Evolutionary conservation across 805 yeast genomes (phyloP), one percentile per base, ranked within the genome.

Genomic region (Monosporozyma solicola): DNA sequence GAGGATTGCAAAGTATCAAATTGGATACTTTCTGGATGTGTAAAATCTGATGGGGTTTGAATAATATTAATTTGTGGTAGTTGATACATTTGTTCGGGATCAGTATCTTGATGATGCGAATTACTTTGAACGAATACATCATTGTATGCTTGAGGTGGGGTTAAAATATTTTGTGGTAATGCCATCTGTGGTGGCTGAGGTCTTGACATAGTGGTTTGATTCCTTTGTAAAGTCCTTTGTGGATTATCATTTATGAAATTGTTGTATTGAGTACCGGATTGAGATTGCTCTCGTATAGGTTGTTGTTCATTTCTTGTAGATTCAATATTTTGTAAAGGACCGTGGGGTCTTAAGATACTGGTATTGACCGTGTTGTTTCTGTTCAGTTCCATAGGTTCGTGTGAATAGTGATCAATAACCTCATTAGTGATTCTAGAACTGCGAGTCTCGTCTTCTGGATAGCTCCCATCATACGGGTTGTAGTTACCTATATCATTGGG

Each of bases 31-130:
- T 50, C 45, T 29, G 44, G 41, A 27, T 55, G 58, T 20, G 53
- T 55, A 20, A 59, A 54, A 49, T 61, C 64, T 22, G 64, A 61
- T 5, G 67, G 55, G 16, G 59, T 59, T 47, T 62, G 67, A 29
- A 62, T 55, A 7, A 66, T 60, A 49, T 65, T 64, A 43, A 65
- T 63, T 5, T 59, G 52, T 5, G 69, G 68, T 35, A 62, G 53
- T 37, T 56, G 60, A 52, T 51, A 55, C 48, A 50, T 51, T 16
- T 53, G 37, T 3, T 15, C 46, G 10, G 37, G 29, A 25, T 47
- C n/a, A 27, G 39, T 20, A 11, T 44, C 41, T 16, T 51, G 53
- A 3, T 31, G 25, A 43, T 52, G 53, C 11, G 15, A 10, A 3
- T 49, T 52, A 15, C 43, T 33, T 2, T 54, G 52, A 5, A 53